These are phyloP conservation scores for Sparassis latifolia DNA, from an alignment of 1,284 basidiomycete genomes.

Conservation along the genomic window DNA sequence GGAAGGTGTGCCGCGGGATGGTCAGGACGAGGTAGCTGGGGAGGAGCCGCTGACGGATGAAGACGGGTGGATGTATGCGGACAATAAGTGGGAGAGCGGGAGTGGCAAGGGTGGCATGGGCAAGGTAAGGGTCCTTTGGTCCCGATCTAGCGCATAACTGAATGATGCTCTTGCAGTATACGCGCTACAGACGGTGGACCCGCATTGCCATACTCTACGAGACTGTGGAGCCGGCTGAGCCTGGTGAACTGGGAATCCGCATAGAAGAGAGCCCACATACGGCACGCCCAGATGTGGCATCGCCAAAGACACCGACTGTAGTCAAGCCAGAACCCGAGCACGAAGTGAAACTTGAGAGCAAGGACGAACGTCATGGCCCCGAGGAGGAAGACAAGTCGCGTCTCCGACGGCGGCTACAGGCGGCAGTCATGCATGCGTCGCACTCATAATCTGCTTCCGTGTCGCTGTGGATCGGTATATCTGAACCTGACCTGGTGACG, in stretches of 20 bases:
- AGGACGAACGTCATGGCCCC: too few relatives aligned
- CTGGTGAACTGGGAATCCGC: constrained; percentile 24
- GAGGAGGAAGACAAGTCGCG: too few relatives aligned
- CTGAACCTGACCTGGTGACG: too few relatives aligned
- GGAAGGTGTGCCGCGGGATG: constrained; percentile 18
- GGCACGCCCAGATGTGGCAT: too few relatives aligned
- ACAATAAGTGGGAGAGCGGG: constrained; percentile 91
- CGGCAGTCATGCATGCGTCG: too few relatives aligned
- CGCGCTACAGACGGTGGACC: constrained; percentile 79
- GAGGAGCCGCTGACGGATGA: constrained; percentile 63
- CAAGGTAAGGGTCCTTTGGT: constrained; percentile 40
- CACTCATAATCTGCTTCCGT: too few relatives aligned
- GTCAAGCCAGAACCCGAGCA: too few relatives aligned
- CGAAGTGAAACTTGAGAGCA: too few relatives aligned
- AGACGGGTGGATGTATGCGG: constrained; percentile 92
- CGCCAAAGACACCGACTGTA: too few relatives aligned
- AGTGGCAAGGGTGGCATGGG: constrained; percentile 79
- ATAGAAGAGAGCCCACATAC: constrained; percentile 4
- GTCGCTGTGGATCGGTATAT: too few relatives aligned
- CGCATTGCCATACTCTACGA: constrained; percentile 76
- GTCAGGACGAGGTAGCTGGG: constrained; percentile 22
- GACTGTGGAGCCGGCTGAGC: constrained; percentile 50
- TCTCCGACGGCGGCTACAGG: too few relatives aligned
- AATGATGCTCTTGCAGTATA: constrained; percentile 47
- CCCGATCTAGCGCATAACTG: not conserved